Evolutionary conservation across 805 yeast genomes (phyloP).

Genomic region (Starmerella stigmatis): DNA sequence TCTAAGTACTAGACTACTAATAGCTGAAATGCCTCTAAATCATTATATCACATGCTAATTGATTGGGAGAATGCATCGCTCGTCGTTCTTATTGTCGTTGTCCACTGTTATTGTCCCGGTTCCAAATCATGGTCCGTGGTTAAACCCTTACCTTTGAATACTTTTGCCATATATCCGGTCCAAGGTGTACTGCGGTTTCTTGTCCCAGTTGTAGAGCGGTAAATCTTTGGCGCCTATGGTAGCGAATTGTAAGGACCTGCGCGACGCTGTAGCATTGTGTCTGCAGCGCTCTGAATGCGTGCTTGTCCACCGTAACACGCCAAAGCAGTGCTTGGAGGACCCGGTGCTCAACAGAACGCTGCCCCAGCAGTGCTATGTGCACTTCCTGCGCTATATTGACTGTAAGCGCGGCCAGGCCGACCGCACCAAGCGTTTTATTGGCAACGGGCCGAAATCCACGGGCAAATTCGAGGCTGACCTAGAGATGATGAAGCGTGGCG

Average conservation of each 20-base stretch:
- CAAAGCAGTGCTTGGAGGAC: constrained; percentile 73
- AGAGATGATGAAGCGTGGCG: constrained; percentile 65
- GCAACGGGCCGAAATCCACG: constrained; percentile 86
- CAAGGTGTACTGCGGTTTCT: no score
- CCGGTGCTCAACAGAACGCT: constrained; percentile 65
- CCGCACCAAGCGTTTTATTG: constrained; percentile 77
- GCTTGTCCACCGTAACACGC: constrained; percentile 76
- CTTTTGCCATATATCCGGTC: no score
- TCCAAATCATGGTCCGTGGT: no score
- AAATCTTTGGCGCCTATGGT: constrained; percentile 17
- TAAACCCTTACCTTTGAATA: no score
- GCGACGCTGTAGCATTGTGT: constrained; percentile 91
- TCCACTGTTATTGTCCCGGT: no score
- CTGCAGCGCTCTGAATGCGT: constrained; percentile 95
- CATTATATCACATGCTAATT: neutral
- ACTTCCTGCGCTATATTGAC: constrained; percentile 74
- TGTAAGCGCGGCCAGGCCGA: constrained; percentile 88
- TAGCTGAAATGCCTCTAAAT: neutral
- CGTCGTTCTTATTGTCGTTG: no score
- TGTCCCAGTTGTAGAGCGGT: no score
- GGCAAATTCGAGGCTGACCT: constrained; percentile 87
- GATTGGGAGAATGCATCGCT: neutral
- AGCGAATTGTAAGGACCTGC: constrained; percentile 80
- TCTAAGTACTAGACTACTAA: constrained; percentile 3
- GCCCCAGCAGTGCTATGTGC: constrained; percentile 81